These are phyloP conservation scores for Penstemon eatonii DNA, from an alignment of 257 asterid genomes.

Conservation along the genomic window DNA sequence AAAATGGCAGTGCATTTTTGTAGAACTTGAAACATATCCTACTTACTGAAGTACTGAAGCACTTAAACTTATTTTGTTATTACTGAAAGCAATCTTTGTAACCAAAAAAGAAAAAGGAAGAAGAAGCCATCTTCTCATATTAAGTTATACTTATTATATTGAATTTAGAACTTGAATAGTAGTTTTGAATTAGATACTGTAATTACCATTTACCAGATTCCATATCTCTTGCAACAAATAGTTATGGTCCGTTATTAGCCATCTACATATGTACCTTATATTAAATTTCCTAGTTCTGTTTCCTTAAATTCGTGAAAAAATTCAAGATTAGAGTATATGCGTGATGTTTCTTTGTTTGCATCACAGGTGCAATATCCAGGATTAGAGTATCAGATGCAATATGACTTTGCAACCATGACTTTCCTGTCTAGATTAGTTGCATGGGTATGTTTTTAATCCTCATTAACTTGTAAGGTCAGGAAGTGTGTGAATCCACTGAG, in stretches of 20 bases:
- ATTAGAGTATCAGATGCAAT: conserved; percentile 77
- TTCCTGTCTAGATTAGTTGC: conserved; percentile 63
- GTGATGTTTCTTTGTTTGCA: conserved; percentile 23
- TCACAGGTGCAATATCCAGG: conserved; percentile 95
- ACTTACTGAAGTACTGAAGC: too few species aligned
- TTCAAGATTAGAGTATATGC: conserved; percentile 14
- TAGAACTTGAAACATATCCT: too few species aligned
- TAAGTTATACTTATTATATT: too few species aligned
- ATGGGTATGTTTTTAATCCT: conserved; percentile 55
- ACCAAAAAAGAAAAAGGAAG: background rate
- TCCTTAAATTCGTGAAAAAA: conserved; percentile 19
- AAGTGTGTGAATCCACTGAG: too few species aligned
- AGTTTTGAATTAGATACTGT: too few species aligned
- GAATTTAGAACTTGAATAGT: too few species aligned
- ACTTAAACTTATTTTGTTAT: too few species aligned
- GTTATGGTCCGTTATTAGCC: background rate
- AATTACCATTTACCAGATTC: too few species aligned
- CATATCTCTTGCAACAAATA: background rate
- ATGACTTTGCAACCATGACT: conserved; percentile 76
- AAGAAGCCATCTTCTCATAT: too few species aligned
- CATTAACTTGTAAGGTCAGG: conserved; percentile 4
- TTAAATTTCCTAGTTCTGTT: conserved; percentile 19
- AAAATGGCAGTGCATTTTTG: too few species aligned
- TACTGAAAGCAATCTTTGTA: too few species aligned
- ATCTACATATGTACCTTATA: conserved; percentile 2